Evolutionary conservation across 2,329 filamentous ascomycete genomes (phyloP), one percentile per base, ranked within the genome.

Genomic region (Monosporascus sp.): DNA sequence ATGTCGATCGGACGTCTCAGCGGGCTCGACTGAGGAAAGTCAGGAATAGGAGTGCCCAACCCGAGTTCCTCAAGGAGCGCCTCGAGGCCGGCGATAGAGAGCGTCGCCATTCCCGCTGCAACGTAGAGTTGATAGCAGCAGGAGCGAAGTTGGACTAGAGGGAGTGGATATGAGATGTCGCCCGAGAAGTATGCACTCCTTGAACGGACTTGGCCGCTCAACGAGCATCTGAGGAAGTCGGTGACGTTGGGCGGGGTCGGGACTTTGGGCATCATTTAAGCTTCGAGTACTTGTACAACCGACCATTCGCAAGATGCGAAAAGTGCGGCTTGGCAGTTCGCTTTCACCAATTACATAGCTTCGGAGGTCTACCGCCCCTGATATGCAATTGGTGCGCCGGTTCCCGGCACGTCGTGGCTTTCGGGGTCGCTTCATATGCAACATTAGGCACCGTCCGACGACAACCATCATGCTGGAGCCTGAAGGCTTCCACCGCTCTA

Each of bases 51-150:
- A 51, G 71, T 41, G 56, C 69, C 53, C 52, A 71, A 76, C 74
- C 83, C 0, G 79, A 84, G 2, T 62, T 85, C 55, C 79, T 81
- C 0, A 72, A 85, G 48, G 78, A 86, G 50, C 76, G 85, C 37
- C 72, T 87, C 50, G 71, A 85, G 64, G 75, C 76, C 47, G 62
- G 85, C 59, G 79, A 86, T 64, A 68, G 83, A 64, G 79, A 82
- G 20, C 84, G 84, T 84, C 56, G 80, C 66, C 70, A 82, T 52
- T 46, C 5, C 20, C 17, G 22, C 22, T 7, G 3, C 1, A 2
- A 26, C 20, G 14, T 45, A 46, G 19, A 14, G 22, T 43, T 4
- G n/a, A 2, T 17, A 17, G n/a, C 53, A 51, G 38, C 8, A 19
- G 37, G 34, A 37, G 37, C 31, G 26, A 37, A 45, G 52, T 43